These are phyloP conservation scores for Selenicereus undatus DNA, from an alignment of 148 eudicot species.

Conservation along the genomic window DNA sequence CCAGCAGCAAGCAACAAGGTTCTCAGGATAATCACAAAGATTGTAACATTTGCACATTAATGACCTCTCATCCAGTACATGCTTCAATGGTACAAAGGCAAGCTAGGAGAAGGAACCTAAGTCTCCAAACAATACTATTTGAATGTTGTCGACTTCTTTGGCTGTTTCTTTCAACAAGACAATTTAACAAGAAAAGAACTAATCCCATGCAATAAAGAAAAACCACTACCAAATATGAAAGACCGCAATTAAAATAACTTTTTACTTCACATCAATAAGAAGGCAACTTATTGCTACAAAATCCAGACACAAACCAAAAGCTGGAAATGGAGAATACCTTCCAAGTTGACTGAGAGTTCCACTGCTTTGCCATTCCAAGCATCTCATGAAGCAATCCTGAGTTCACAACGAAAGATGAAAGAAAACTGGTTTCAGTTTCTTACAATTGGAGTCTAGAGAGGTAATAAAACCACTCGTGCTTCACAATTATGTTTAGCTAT, in stretches of 20 bases:
- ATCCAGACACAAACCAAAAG: background rate
- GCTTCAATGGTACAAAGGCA: background rate
- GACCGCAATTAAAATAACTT: background rate
- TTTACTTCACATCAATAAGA: too few relatives aligned
- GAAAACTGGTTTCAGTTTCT: background rate
- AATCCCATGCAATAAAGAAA: background rate
- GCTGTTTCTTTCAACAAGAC: background rate
- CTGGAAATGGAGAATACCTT: conserved; percentile 47
- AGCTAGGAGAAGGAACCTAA: background rate
- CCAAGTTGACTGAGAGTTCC: conserved; percentile 68
- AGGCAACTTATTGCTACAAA: too few relatives aligned
- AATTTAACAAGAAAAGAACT: background rate
- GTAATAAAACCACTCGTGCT: background rate
- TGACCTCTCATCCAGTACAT: background rate
- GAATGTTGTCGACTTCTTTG: background rate
- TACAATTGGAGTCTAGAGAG: background rate
- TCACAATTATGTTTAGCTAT: too few relatives aligned
- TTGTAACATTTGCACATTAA: background rate
- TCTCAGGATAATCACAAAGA: too few relatives aligned
- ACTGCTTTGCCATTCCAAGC: conserved; percentile 70
- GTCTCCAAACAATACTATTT: background rate
- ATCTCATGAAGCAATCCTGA: conserved; percentile 80
- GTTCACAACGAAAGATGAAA: conserved; percentile 9
- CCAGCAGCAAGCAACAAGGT: too few relatives aligned
- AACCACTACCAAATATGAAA: background rate